Evolutionary conservation across 805 yeast species (phyloP), one percentile per base, ranked within the genome.

Genomic region (Pichia pseudocactophila): DNA sequence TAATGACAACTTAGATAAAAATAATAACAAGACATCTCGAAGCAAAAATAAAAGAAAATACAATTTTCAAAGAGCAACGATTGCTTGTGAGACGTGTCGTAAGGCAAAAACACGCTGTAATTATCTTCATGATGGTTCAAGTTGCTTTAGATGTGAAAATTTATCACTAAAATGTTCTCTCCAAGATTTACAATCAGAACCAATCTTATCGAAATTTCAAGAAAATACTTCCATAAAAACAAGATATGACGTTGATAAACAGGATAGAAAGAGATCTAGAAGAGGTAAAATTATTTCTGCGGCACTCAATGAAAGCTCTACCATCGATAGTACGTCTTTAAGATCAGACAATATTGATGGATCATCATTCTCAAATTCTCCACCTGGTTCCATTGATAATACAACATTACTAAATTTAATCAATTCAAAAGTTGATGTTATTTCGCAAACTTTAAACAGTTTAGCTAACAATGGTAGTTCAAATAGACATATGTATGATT

Each of bases 121-220:
- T 31, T 49, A 53, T 39, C 40, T 52, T 10, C 41, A 44, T 18
- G 40, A 46, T 35, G 56, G 57, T 18, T 32, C 45, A n/a, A 47
- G 44, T 11, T 56, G 61, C 40, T 51, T 55, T 36, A 49, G 61
- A n/a, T 56, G 61, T 45, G 50, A 50, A 17, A 55, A 52, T 30
- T 39, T 54, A 28, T 51, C 52, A 4, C 27, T 50, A 8, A 37
- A 42, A 30, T 56, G 60, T 36, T 52, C 58, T 2, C 39, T 55
- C 12, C 45, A 42, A 18, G 50, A 42, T 16, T 35, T 32, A 16
- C 43, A 36, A n/a, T 25, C 30, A 13, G 41, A 47, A 12, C 47
- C 43, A 31, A 37, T 18, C 28, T 48, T 34, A 17, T 45, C 47
- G 7, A 39, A 16, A 7, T 43, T 46, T 17, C 49, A 46, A 30